Conservation (phyloP, 2,329 filamentous ascomycete species). For the Diaporthe australafricana region DNA sequence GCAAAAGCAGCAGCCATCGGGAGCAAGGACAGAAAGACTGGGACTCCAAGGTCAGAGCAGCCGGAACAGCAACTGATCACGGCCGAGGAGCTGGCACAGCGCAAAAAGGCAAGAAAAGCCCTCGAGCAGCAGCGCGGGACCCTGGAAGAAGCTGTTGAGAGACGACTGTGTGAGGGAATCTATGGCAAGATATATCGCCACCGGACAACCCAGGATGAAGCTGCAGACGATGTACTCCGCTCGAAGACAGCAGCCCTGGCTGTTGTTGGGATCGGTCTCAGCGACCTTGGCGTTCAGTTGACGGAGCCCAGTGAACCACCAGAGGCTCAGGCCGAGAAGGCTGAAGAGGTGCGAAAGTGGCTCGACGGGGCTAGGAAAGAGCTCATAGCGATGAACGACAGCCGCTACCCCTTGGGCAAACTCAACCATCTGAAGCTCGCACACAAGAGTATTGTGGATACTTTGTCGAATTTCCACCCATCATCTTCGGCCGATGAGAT, state of each 20-base stretch:
- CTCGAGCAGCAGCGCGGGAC: conserved; percentile 81
- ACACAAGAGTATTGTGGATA: conserved; percentile 95
- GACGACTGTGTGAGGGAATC: conserved; percentile 84
- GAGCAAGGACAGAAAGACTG: conserved; percentile 62
- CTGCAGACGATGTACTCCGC: conserved; percentile 91
- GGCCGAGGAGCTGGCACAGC: conserved; percentile 82
- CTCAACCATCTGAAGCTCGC: conserved; percentile 87
- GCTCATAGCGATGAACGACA: conserved; percentile 84
- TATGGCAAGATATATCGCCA: conserved; percentile 94
- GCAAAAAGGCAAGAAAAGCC: conserved; percentile 80
- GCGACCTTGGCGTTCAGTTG: conserved; percentile 84
- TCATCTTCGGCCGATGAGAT: conserved; percentile 97
- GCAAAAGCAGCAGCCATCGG: conserved; percentile 66
- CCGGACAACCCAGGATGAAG: conserved; percentile 91
- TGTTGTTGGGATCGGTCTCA: conserved; percentile 90
- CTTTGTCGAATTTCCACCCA: conserved; percentile 73
- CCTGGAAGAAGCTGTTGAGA: conserved; percentile 92
- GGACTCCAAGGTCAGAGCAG: conserved; percentile 53
- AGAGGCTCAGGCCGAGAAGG: conserved; percentile 68
- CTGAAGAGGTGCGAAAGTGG: conserved; percentile 77
- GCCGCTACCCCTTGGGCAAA: conserved; percentile 90
- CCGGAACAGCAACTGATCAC: conserved; percentile 88
- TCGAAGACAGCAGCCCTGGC: conserved; percentile 92
- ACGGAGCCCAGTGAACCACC: conserved; percentile 67
- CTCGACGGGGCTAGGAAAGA: conserved; percentile 78